Conservation (phyloP, 1,284 basidiomycete species). For the Cutaneotrichosporon dermatis region DNA sequence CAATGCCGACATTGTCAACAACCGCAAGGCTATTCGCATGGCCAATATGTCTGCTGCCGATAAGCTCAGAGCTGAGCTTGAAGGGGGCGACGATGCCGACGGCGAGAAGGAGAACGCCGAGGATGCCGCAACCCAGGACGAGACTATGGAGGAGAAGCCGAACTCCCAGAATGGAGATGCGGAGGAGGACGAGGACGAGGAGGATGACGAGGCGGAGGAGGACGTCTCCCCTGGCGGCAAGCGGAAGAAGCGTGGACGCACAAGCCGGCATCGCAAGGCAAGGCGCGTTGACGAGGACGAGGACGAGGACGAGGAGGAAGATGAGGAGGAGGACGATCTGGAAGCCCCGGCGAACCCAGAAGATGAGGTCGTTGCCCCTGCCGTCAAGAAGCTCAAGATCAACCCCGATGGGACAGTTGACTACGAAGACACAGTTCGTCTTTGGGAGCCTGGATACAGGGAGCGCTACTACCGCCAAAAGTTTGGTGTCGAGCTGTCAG, state of each 20-base stretch:
- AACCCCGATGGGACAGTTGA: slow-evolving; percentile 62
- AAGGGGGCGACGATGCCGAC: slow-evolving; percentile 49
- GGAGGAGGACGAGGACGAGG: slow-evolving; percentile 30
- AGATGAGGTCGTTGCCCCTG: slow-evolving; percentile 52
- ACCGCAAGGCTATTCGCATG: slow-evolving; percentile 82
- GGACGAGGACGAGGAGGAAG: slow-evolving; percentile 35
- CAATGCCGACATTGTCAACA: slow-evolving; percentile 80
- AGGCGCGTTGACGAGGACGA: slow-evolving; percentile 40
- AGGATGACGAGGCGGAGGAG: slow-evolving; percentile 47
- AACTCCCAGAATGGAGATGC: slow-evolving; percentile 16
- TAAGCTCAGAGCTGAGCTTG: slow-evolving; percentile 83
- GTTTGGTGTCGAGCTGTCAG: slow-evolving; percentile 72
- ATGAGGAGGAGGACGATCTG: slow-evolving; percentile 26
- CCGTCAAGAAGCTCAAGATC: slow-evolving; percentile 60
- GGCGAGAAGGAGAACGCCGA: slow-evolving; percentile 21
- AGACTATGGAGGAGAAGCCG: slow-evolving; percentile 17
- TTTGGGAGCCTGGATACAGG: slow-evolving; percentile 92
- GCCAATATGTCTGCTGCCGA: slow-evolving; percentile 96
- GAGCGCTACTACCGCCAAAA: slow-evolving; percentile 94
- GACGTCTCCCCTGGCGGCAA: slow-evolving; percentile 23
- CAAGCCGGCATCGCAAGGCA: slow-evolving; percentile 62
- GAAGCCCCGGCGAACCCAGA: slow-evolving; percentile 45
- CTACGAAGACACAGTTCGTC: slow-evolving; percentile 87
- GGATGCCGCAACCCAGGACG: slow-evolving; percentile 16
- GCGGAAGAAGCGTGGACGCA: slow-evolving; percentile 1